Conservation (phyloP, 2,329 filamentous ascomycete species). For the Penicillium sp. region DNA sequence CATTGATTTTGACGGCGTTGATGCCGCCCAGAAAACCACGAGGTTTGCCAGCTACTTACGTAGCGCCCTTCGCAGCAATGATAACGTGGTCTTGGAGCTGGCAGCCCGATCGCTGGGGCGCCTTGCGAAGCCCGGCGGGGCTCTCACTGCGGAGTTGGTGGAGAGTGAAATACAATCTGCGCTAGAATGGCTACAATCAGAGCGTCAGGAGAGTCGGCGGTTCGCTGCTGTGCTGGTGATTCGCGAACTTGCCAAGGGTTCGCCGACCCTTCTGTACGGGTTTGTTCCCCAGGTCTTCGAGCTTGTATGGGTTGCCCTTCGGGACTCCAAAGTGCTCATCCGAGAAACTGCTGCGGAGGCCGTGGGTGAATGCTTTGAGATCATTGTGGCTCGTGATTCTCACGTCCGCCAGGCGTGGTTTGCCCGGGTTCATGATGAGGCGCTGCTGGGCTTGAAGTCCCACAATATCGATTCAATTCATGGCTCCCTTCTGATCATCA, state of each 20-base stretch:
- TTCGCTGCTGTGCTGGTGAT: conserved; percentile 91
- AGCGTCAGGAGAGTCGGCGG: conserved; percentile 85
- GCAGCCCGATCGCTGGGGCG: conserved; percentile 86
- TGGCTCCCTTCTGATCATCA: conserved; percentile 87
- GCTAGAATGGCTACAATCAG: conserved; percentile 93
- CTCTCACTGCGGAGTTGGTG: conserved; percentile 89
- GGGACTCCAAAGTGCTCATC: conserved; percentile 86
- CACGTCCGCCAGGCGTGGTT: conserved; percentile 85
- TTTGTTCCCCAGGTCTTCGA: conserved; percentile 95
- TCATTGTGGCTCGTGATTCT: conserved; percentile 88
- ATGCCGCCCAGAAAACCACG: conserved; percentile 88
- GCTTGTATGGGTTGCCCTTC: conserved; percentile 89
- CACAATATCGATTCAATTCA: conserved; percentile 85
- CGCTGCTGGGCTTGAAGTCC: conserved; percentile 71
- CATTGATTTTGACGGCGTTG: conserved; percentile 94
- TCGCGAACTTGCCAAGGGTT: conserved; percentile 84
- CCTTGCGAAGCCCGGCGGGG: conserved; percentile 86
- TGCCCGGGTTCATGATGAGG: conserved; percentile 82
- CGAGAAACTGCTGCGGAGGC: conserved; percentile 88
- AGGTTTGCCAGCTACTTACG: conserved; percentile 89
- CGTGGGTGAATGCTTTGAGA: conserved; percentile 91
- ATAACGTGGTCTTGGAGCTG: conserved; percentile 83
- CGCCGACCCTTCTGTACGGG: conserved; percentile 89
- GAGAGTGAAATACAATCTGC: conserved; percentile 96
- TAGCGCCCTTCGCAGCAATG: conserved; percentile 81